Evolutionary conservation across 768 basidiomycete genomes (phyloP).

Genomic region (Russula sp.): DNA sequence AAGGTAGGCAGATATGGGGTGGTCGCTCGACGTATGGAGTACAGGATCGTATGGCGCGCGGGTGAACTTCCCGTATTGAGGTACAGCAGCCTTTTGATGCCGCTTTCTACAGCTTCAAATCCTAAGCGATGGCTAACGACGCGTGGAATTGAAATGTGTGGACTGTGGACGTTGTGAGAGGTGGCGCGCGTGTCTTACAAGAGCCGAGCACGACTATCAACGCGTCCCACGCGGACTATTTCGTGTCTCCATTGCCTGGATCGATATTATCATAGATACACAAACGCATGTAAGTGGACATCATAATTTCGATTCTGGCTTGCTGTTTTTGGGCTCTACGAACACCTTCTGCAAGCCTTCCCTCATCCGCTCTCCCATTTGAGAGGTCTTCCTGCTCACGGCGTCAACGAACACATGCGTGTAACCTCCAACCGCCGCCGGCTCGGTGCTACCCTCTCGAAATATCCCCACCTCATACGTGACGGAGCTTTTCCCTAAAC

Average conservation of each 20-base stretch:
- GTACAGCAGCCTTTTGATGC: not conserved
- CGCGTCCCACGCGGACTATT: not conserved
- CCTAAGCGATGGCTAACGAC: not conserved
- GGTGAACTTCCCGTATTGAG: not conserved
- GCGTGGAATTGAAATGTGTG: not conserved
- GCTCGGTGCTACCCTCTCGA: constrained; percentile 32
- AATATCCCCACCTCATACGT: constrained; percentile 79
- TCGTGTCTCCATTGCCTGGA: not conserved
- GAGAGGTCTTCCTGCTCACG: constrained; percentile 47
- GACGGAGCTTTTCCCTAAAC: constrained; percentile 69
- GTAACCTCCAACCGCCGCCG: constrained; percentile 50
- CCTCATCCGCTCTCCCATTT: constrained; percentile 40
- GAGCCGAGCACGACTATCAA: not conserved
- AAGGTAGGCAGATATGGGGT: not conserved
- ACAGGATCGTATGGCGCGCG: not conserved
- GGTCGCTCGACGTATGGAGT: not conserved
- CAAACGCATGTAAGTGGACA: too few relatives aligned
- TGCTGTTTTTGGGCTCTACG: not conserved
- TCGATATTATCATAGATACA: not conserved
- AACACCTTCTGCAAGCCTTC: constrained; percentile 43
- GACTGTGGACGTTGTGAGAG: not conserved
- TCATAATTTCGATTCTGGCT: constrained; percentile 9
- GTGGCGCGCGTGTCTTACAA: not conserved
- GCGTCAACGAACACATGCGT: constrained; percentile 82
- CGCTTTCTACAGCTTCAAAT: not conserved